Evolutionary conservation across 1,284 basidiomycete species (phyloP).

Genomic region (Ustilago shanxiensis): DNA sequence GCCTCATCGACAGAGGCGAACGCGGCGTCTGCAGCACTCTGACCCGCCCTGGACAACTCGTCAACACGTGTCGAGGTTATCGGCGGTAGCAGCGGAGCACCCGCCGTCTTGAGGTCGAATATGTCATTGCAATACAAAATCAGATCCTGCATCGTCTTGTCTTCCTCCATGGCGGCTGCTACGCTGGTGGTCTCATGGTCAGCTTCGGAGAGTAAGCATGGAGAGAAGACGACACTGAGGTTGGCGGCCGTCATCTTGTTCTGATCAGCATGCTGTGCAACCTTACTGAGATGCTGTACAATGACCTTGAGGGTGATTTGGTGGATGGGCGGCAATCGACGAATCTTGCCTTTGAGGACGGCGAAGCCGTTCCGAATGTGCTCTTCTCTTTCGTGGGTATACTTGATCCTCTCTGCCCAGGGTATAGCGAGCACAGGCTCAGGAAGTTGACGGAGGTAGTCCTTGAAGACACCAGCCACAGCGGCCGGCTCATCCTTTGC

Average conservation of each 20-base stretch:
- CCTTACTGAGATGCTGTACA: slow-evolving; percentile 86
- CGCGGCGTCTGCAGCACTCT: slow-evolving; percentile 37
- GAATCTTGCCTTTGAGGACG: slow-evolving; percentile 63
- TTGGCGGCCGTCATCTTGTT: slow-evolving; percentile 94
- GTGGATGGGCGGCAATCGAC: slow-evolving; percentile 79
- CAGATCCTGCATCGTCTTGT: slow-evolving; percentile 65
- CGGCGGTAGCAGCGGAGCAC: slow-evolving; percentile 49
- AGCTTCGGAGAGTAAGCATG: slow-evolving; percentile 63
- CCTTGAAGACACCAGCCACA: slow-evolving; percentile 91
- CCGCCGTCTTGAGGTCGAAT: slow-evolving; percentile 58
- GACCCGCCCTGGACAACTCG: slow-evolving; percentile 29
- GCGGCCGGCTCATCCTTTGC: slow-evolving; percentile 86
- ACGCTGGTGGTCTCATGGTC: slow-evolving; percentile 62
- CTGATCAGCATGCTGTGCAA: slow-evolving; percentile 78
- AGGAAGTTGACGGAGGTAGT: slow-evolving; percentile 90
- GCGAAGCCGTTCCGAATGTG: slow-evolving; percentile 74
- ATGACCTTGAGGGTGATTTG: slow-evolving; percentile 87
- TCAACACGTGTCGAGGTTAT: slow-evolving; percentile 27
- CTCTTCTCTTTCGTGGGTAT: slow-evolving; percentile 72
- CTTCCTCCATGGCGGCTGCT: slow-evolving; percentile 66
- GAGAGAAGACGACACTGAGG: slow-evolving; percentile 68
- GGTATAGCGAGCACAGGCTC: slow-evolving; percentile 91
- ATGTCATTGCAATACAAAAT: slow-evolving; percentile 61
- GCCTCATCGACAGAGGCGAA: slow-evolving; percentile 34
- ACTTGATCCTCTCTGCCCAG: slow-evolving; percentile 79